A percentile compares a stretch with the other conserved stretches of the same genome.
These are phyloP conservation scores for bread wheat (Triticum aestivum) DNA, from an alignment of 176 grass and related monocot genomes.

Conservation along the genomic window IWGSC_CS_RefSeq_v2.1 NC_057814.1:40423561-40424060, in stretches of 20 bases:
- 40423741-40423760: conserved; percentile 82
- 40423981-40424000: conserved; percentile 87
- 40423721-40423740: conserved; percentile 52
- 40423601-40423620: conserved; percentile 13
- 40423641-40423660: conserved; percentile 59
- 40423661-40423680: conserved; percentile 86
- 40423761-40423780: conserved; percentile 63
- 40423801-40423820: conserved; percentile 60
- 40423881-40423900: conserved; percentile 45
- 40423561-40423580: not conserved
- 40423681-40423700: conserved; percentile 76
- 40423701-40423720: conserved; percentile 62
- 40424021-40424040: conserved; percentile 75
- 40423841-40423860: conserved; percentile 44
- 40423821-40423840: conserved; percentile 34
- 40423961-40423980: conserved; percentile 89
- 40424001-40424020: conserved; percentile 68
- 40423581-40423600: not conserved
- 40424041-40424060: conserved; percentile 88
- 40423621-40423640: conserved; percentile 43
- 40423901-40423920: conserved; percentile 59
- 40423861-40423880: conserved; percentile 52
- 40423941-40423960: conserved; percentile 88
- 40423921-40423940: conserved; percentile 91
- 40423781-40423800: conserved; percentile 62